phyloP scores from a whole-genome alignment of 108 stramenopile species.

The Aurantiochytrium sp. region DNA sequence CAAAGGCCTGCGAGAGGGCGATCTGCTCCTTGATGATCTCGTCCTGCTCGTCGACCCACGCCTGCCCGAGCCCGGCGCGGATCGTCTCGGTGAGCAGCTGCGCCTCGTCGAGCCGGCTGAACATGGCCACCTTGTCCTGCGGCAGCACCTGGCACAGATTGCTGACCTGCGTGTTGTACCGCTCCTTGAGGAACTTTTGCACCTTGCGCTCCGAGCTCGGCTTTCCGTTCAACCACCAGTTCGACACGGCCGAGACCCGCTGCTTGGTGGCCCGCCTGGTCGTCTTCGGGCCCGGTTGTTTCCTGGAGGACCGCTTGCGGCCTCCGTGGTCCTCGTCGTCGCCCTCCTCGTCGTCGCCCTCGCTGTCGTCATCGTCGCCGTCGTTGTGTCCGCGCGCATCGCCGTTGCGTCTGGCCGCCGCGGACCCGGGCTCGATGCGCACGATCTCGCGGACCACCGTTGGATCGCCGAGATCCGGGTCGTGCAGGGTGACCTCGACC shows the following conservation, averaged over 20 bases:
- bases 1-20: background rate
- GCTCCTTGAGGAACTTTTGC: conserved; percentile 55
- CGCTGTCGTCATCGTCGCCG: too few relatives aligned
- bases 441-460: too few relatives aligned
- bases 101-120: conserved; percentile 65
- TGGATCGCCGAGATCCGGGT: background rate
- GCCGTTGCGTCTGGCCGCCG: too few relatives aligned
- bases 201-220: conserved; percentile 54
- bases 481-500: conserved; percentile 67
- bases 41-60: background rate
- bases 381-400: too few relatives aligned
- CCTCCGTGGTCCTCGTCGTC: too few relatives aligned
- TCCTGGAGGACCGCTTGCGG: too few relatives aligned
- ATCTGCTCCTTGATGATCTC: background rate
- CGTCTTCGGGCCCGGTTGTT: too few relatives aligned
- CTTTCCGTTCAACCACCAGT: conserved; percentile 57
- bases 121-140: conserved; percentile 85
- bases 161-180: conserved; percentile 74
- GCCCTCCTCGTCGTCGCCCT: background rate
- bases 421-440: too few relatives aligned
- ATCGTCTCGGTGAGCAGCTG: background rate
- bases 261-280: background rate
- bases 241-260: conserved; percentile 19
- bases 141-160: conserved; percentile 94
- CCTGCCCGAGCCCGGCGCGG: conserved; percentile 11